Conservation (phyloP, 495 filamentous ascomycete genomes). For the Tetracladium marchalianum region DNA sequence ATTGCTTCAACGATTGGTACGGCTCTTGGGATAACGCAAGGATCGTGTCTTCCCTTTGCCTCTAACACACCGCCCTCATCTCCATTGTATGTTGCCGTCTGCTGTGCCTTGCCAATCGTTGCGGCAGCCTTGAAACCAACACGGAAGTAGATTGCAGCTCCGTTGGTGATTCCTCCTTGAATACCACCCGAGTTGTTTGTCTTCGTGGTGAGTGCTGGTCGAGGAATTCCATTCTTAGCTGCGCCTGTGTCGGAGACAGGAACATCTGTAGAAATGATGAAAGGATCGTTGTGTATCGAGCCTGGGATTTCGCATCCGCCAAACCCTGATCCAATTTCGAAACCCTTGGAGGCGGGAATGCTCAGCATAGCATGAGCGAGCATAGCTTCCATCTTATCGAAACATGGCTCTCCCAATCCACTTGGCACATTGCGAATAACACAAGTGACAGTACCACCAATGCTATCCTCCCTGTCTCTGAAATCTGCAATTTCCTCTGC, state of each 20-base stretch:
- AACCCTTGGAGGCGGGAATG: constrained; percentile 94
- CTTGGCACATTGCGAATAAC: constrained; percentile 84
- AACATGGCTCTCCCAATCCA: constrained; percentile 88
- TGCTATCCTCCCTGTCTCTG: constrained; percentile 77
- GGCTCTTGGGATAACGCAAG: constrained; percentile 87
- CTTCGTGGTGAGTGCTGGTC: constrained; percentile 62
- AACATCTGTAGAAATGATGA: constrained; percentile 43
- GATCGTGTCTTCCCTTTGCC: constrained; percentile 93
- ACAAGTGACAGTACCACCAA: constrained; percentile 92
- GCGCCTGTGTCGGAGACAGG: constrained; percentile 23
- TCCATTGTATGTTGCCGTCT: constrained; percentile 70
- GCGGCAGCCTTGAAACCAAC: constrained; percentile 94
- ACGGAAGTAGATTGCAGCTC: constrained; percentile 88
- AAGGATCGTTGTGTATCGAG: constrained; percentile 89
- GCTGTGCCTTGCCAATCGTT: constrained; percentile 88
- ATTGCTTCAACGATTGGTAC: constrained; percentile 96
- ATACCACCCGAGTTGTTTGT: constrained; percentile 97
- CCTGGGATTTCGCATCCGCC: constrained; percentile 80
- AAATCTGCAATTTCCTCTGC: constrained; percentile 69
- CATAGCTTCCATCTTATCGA: constrained; percentile 92
- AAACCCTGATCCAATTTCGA: constrained; percentile 94
- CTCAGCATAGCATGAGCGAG: constrained; percentile 94
- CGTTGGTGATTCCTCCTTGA: constrained; percentile 95
- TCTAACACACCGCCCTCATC: constrained; percentile 64
- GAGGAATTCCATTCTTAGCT: constrained; percentile 29